Evolutionary conservation across 306 rosid species (phyloP).

Genomic region (Castanospermum australe): DNA sequence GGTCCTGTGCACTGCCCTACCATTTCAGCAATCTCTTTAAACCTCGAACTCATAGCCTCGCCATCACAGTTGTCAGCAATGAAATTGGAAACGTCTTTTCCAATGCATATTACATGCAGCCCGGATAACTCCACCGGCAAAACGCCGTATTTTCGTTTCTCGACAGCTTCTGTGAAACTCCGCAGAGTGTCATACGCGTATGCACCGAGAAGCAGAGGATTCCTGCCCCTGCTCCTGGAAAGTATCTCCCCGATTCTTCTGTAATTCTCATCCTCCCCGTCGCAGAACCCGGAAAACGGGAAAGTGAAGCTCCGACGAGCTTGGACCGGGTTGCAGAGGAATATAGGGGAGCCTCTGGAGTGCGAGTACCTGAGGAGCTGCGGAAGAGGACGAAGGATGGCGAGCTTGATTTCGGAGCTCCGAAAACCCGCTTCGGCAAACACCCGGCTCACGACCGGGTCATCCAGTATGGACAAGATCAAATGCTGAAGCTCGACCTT

Average conservation of each 20-base stretch:
- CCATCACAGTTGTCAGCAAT: constrained; percentile 32
- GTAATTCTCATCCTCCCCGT: constrained; percentile 52
- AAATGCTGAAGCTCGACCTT: constrained; percentile 92
- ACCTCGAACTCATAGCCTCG: constrained; percentile 30
- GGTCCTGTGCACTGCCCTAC: constrained; percentile 56
- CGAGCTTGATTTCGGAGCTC: constrained; percentile 88
- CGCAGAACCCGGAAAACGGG: constrained; percentile 40
- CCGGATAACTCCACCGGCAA: constrained; percentile 62
- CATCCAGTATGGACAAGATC: constrained; percentile 80
- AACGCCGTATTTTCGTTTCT: constrained; percentile 45
- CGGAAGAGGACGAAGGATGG: constrained; percentile 73
- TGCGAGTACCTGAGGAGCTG: constrained; percentile 57
- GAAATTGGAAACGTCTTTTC: constrained; percentile 43
- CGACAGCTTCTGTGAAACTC: constrained; percentile 49
- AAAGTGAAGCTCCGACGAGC: constrained; percentile 43
- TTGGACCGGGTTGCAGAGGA: constrained; percentile 56
- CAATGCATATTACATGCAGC: constrained; percentile 48
- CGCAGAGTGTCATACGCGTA: constrained; percentile 60
- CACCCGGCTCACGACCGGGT: constrained; percentile 93
- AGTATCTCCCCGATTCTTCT: constrained; percentile 77
- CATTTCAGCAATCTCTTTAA: constrained; percentile 40
- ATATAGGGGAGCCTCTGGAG: constrained; percentile 64
- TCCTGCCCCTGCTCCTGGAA: constrained; percentile 50
- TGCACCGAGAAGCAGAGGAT: constrained; percentile 87
- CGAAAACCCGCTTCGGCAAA: constrained; percentile 97